A percentile compares a stretch with the other conserved stretches of the same genome.
These are phyloP conservation scores for Rhododendron vialii DNA, from an alignment of 148 eudicot species.

Conservation along the genomic window DNA sequence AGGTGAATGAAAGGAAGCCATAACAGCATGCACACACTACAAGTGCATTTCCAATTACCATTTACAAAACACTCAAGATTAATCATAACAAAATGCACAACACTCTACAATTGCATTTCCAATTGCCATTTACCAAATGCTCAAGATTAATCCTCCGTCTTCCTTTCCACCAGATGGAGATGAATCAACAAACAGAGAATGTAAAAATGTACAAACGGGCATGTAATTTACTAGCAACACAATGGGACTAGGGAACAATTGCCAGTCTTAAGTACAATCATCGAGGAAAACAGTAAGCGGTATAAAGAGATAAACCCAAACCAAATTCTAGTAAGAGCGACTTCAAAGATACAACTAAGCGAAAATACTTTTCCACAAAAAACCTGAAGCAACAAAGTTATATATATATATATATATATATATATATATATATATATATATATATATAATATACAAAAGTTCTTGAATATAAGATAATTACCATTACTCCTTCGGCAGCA, in stretches of 20 bases:
- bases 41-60: not conserved
- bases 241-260: not conserved
- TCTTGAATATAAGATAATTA: conserved; percentile 20
- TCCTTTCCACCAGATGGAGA: not conserved
- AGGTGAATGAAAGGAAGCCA: not conserved
- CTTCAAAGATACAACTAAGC: not conserved
- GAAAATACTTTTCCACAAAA: not conserved
- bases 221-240: not conserved
- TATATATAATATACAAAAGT: not conserved
- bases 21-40: not conserved
- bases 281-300: not conserved
- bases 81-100: not conserved
- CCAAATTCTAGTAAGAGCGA: not conserved
- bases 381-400: not conserved
- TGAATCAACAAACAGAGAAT: not conserved
- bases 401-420: too few species aligned
- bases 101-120: not conserved
- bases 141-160: not conserved
- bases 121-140: not conserved
- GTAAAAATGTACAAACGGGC: not conserved
- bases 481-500: conserved; percentile 99
- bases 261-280: not conserved
- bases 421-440: too few species aligned
- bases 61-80: not conserved
- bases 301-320: too few species aligned